A percentile compares a stretch with the other conserved stretches of the same genome.
These are phyloP conservation scores for Alternaria infectoria DNA, from an alignment of 2,329 filamentous ascomycete species.

Conservation along the genomic window DNA sequence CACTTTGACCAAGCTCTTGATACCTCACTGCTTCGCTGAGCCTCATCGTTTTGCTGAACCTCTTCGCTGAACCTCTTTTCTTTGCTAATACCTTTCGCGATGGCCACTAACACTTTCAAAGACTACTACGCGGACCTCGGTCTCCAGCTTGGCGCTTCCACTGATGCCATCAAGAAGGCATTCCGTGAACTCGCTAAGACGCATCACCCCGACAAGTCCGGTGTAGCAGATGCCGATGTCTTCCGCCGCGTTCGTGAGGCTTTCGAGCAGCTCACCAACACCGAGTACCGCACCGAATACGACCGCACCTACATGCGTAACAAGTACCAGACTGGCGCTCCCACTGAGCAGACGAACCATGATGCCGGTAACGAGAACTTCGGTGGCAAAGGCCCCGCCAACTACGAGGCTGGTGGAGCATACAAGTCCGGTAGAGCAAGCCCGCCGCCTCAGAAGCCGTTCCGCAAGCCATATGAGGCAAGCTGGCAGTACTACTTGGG, in stretches of 20 bases:
- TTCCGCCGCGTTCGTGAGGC: constrained; percentile 23
- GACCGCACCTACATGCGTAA: constrained; percentile 8
- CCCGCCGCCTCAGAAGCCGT: constrained; percentile 14
- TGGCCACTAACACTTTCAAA: constrained; percentile 48
- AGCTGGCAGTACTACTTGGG: constrained; percentile 3
- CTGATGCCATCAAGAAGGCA: constrained; percentile 89
- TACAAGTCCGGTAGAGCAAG: background rate
- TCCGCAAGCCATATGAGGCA: background rate
- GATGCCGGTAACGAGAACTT: background rate
- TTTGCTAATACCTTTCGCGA: background rate
- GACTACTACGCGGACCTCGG: constrained; percentile 87
- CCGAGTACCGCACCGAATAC: constrained; percentile 7
- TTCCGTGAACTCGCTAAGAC: constrained; percentile 96
- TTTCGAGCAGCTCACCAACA: constrained; percentile 17
- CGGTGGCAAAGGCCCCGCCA: background rate
- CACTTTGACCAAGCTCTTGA: background rate
- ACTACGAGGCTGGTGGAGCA: constrained; percentile 1
- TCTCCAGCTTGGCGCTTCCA: constrained; percentile 75
- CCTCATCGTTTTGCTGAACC: background rate
- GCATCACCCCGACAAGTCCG: constrained; percentile 94
- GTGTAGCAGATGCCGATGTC: constrained; percentile 47
- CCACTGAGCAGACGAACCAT: background rate
- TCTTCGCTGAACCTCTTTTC: background rate
- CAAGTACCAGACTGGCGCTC: background rate
- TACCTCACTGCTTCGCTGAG: background rate